Conservation (phyloP, 148 eudicot genomes). For the Rhododendron kiyosumense region DNA sequence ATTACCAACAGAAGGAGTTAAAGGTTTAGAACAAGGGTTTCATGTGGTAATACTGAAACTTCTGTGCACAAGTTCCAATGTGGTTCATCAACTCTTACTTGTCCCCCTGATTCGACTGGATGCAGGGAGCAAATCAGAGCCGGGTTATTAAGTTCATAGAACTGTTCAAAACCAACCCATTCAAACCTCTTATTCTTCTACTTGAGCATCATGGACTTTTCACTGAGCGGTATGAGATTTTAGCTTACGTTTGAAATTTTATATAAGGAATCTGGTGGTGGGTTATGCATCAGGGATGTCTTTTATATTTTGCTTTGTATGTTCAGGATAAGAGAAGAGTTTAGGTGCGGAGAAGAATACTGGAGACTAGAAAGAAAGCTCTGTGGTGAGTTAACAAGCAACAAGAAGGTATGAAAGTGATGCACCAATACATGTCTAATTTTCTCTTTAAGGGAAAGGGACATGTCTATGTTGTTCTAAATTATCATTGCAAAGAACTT, state of each 20-base stretch:
- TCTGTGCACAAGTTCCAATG: background rate
- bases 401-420: conserved; percentile 39
- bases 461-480: background rate
- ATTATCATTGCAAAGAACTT: background rate
- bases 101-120: background rate
- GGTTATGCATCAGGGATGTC: background rate
- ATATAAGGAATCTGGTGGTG: background rate
- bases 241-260: background rate
- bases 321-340: conserved; percentile 69
- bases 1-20: conserved; percentile 18
- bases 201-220: conserved; percentile 56
- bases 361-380: conserved; percentile 93
- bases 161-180: conserved; percentile 48
- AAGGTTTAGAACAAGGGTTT: conserved; percentile 19
- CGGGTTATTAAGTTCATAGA: conserved; percentile 16
- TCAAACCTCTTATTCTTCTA: conserved; percentile 50
- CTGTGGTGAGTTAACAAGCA: conserved; percentile 46
- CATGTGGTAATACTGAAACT: conserved; percentile 27
- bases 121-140: conserved; percentile 36
- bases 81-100: background rate
- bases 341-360: conserved; percentile 71
- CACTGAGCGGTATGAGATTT: conserved; percentile 51
- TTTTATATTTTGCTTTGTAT: conserved; percentile 10
- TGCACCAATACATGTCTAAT: background rate
- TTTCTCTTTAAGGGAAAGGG: background rate